phyloP scores from a whole-genome alignment of 108 stramenopile species.

The Fistulifera pelliculosa region DNA sequence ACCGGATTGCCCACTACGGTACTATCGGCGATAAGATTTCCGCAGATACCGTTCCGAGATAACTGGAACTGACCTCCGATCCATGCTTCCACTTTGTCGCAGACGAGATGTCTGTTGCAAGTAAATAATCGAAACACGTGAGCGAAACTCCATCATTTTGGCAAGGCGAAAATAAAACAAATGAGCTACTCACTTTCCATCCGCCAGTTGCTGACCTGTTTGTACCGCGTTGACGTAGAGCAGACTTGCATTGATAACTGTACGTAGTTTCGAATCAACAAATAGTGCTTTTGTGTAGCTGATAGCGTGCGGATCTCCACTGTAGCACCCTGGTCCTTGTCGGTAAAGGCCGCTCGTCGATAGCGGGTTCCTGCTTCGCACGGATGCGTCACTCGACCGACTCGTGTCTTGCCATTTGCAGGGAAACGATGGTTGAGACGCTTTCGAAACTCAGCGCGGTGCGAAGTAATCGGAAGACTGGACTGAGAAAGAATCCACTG shows the following conservation, averaged over 20 bases:
- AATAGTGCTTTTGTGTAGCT: slow-evolving; percentile 2
- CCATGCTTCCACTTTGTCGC: too few relatives aligned
- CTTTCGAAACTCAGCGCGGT: slow-evolving; percentile 36
- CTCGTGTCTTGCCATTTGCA: slow-evolving; percentile 9
- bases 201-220: not conserved
- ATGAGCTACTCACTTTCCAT: not conserved
- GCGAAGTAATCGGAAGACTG: slow-evolving; percentile 10
- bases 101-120: too few relatives aligned
- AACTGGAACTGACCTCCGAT: too few relatives aligned
- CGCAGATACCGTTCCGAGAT: too few relatives aligned
- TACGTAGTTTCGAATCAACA: not conserved
- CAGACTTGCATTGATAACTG: not conserved
- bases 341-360: slow-evolving; percentile 4
- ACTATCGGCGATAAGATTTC: too few relatives aligned
- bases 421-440: slow-evolving; percentile 27
- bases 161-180: too few relatives aligned
- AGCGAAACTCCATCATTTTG: too few relatives aligned
- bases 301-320: slow-evolving; percentile 2
- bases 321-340: slow-evolving; percentile 2
- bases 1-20: too few relatives aligned
- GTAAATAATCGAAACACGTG: slow-evolving; percentile 15
- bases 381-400: slow-evolving; percentile 7
- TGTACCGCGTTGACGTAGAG: not conserved
- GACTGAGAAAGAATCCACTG: not conserved
- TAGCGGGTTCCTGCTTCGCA: slow-evolving; percentile 7